These are phyloP conservation scores for Hypomyces rosellus DNA, from an alignment of 2,329 filamentous ascomycete genomes.

Conservation along the genomic window DNA sequence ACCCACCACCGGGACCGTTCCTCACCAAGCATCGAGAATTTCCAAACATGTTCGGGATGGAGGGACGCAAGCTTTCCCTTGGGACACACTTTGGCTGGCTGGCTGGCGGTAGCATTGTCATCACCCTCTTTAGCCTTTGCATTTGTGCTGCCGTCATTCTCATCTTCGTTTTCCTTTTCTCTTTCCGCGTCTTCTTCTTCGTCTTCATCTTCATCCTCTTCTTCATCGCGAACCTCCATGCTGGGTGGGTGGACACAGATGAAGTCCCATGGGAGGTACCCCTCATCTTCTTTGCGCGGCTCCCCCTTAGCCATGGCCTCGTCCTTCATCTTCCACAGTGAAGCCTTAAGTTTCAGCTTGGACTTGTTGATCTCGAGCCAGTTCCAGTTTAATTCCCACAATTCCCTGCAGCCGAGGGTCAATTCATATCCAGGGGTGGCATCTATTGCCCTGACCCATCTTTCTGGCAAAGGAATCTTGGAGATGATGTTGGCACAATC, in stretches of 20 bases:
- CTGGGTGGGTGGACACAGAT: slow-evolving; percentile 10
- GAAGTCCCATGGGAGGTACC: slow-evolving; percentile 14
- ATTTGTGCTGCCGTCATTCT: too few relatives aligned
- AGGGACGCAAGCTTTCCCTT: slow-evolving; percentile 14
- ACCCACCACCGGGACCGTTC: slow-evolving; percentile 17
- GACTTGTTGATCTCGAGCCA: slow-evolving; percentile 18
- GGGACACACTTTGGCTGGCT: not conserved
- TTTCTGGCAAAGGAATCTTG: slow-evolving; percentile 11
- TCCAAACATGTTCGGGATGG: slow-evolving; percentile 14
- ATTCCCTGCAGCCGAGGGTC: slow-evolving; percentile 13
- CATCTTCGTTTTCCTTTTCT: too few relatives aligned
- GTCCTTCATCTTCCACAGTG: slow-evolving; percentile 17
- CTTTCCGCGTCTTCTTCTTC: not conserved
- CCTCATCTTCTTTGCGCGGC: slow-evolving; percentile 13
- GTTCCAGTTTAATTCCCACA: slow-evolving; percentile 17
- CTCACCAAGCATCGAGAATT: slow-evolving; percentile 13
- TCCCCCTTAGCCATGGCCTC: slow-evolving; percentile 13
- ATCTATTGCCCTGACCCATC: slow-evolving; percentile 15
- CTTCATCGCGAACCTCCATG: not conserved
- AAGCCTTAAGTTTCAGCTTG: slow-evolving; percentile 11
- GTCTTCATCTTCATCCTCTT: not conserved
- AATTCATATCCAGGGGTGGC: slow-evolving; percentile 13
- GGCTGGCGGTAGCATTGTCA: too few relatives aligned
- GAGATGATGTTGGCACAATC: slow-evolving; percentile 12
- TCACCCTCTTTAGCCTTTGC: not conserved